Evolutionary conservation across 2,329 filamentous ascomycete genomes (phyloP).

Genomic region (Lasiodiplodia theobromae): DNA sequence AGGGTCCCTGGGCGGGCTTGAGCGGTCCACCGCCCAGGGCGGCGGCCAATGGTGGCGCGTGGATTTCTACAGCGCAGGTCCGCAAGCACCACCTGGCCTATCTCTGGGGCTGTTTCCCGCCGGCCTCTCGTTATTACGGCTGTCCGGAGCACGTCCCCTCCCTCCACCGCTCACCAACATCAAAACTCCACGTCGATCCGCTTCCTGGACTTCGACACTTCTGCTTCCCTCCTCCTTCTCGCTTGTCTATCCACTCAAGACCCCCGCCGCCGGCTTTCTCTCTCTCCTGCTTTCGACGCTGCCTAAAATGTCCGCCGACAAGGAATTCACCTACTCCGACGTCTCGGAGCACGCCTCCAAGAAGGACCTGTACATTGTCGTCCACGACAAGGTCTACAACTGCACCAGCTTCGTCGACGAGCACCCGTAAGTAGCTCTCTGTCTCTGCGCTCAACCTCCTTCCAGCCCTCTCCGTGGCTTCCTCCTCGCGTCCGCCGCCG

Average conservation of each 20-base stretch:
- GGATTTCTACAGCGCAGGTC: constrained; percentile 21
- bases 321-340: constrained; percentile 51
- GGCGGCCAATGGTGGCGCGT: constrained; percentile 15
- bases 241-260: background rate
- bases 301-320: constrained; percentile 44
- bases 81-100: constrained; percentile 29
- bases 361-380: constrained; percentile 90
- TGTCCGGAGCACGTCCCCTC: constrained; percentile 24
- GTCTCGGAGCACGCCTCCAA: constrained; percentile 61
- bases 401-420: constrained; percentile 89
- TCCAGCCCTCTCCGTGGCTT: background rate
- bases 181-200: constrained; percentile 29
- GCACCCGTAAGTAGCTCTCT: constrained; percentile 74
- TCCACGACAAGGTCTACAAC: constrained; percentile 98
- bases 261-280: background rate
- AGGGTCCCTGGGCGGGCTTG: constrained; percentile 4
- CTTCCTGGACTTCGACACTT: background rate
- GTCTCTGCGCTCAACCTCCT: background rate
- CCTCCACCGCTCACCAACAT: constrained; percentile 25
- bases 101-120: constrained; percentile 13
- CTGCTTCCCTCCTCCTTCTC: background rate
- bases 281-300: background rate
- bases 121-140: constrained; percentile 15
- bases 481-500: background rate
- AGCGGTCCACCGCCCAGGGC: constrained; percentile 20